Conservation (phyloP, 208 protist genomes). For the Leptomonas pyrrhocoris region DNA sequence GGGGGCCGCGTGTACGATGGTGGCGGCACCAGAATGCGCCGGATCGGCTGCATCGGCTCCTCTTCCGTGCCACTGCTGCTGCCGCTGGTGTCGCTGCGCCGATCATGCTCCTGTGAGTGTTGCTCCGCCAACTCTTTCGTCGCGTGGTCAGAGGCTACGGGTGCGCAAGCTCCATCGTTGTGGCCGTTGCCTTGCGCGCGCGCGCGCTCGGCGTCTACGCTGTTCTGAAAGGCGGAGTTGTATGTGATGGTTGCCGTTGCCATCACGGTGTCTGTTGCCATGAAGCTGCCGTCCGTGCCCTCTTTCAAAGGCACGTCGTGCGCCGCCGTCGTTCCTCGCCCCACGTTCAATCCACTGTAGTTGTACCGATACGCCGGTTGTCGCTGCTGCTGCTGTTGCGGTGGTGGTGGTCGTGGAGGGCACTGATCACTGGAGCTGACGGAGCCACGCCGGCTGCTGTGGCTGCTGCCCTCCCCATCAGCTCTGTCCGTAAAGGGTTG, state of each 20-base stretch:
- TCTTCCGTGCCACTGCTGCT: conserved; percentile 17
- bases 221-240: neutral
- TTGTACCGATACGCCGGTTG: neutral
- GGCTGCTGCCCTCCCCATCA: too few species aligned
- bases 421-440: neutral
- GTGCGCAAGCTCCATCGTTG: neutral
- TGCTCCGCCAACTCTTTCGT: too few species aligned
- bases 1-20: conserved; percentile 13
- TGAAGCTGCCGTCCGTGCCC: neutral
- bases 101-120: neutral
- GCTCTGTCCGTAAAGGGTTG: too few species aligned
- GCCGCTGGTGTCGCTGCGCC: conserved; percentile 3
- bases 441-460: neutral
- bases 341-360: neutral
- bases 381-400: neutral
- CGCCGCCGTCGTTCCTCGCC: neutral
- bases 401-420: too few species aligned
- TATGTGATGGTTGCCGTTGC: neutral
- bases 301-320: neutral
- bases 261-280: neutral
- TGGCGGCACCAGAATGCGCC: conserved; percentile 25
- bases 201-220: neutral
- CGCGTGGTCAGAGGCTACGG: neutral
- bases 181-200: neutral
- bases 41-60: conserved; percentile 46